phyloP scores from a whole-genome alignment of 768 basidiomycete species.

The Trametes cingulata region DNA sequence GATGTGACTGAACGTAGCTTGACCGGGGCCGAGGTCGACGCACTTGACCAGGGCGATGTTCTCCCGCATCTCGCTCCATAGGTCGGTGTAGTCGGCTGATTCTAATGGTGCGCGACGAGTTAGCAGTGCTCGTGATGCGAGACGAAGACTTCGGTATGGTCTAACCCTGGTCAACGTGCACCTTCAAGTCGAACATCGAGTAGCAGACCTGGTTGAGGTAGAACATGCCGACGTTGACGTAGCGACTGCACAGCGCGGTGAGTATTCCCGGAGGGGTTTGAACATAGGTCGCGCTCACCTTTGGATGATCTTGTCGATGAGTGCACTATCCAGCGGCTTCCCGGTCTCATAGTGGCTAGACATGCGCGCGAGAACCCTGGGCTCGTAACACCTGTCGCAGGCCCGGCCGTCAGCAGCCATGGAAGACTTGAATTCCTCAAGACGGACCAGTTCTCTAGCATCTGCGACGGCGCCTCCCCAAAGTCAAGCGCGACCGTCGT shows the following conservation, averaged over 20 bases:
- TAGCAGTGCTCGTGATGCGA: not conserved
- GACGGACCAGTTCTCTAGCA: constrained; percentile 85
- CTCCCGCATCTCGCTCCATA: constrained; percentile 78
- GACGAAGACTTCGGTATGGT: constrained; percentile 6
- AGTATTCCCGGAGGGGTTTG: too few relatives aligned
- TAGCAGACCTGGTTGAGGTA: constrained; percentile 85
- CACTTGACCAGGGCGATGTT: constrained; percentile 68
- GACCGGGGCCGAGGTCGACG: constrained; percentile 62
- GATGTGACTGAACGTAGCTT: constrained; percentile 75
- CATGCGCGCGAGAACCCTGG: constrained; percentile 71
- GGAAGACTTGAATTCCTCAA: too few relatives aligned
- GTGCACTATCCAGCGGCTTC: constrained; percentile 68
- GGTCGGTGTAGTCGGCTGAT: constrained; percentile 64
- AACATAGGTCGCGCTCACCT: constrained; percentile 44
- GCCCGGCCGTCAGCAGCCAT: too few relatives aligned
- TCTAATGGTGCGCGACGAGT: constrained; percentile 35
- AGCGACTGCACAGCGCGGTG: constrained; percentile 38
- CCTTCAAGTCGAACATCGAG: constrained; percentile 72
- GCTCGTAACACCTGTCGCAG: constrained; percentile 71
- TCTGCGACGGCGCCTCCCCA: constrained; percentile 88
- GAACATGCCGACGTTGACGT: constrained; percentile 80
- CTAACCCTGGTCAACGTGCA: constrained; percentile 67
- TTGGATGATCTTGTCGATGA: constrained; percentile 79
- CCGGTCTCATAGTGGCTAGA: constrained; percentile 77
- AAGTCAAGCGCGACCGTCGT: constrained; percentile 63